These are phyloP conservation scores for Phyllosticta citribraziliensis DNA, from an alignment of 2,329 filamentous ascomycete genomes.

Conservation along the genomic window DNA sequence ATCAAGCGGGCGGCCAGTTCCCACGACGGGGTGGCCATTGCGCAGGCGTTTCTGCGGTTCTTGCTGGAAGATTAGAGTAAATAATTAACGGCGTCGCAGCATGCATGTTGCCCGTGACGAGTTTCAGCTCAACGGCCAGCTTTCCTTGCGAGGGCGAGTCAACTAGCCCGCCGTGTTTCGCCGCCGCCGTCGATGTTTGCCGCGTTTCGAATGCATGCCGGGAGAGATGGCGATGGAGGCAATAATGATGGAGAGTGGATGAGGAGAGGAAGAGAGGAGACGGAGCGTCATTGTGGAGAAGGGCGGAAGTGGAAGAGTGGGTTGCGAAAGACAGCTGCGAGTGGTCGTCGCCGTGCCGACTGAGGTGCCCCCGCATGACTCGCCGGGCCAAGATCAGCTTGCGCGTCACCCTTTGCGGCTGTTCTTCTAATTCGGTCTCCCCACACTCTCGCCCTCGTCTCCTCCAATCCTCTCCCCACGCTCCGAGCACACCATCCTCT, in stretches of 20 bases:
- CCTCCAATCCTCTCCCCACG: neutral
- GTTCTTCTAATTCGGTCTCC: conserved; percentile 2
- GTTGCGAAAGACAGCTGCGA: too few relatives aligned
- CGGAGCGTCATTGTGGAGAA: neutral
- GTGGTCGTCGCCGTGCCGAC: neutral
- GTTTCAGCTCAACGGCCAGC: neutral
- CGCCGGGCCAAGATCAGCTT: neutral
- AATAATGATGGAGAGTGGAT: neutral
- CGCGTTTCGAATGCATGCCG: neutral
- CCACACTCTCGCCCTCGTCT: conserved; percentile 7
- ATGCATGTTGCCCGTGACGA: neutral
- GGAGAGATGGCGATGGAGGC: neutral
- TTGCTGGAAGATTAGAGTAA: conserved; percentile 44
- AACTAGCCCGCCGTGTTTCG: neutral
- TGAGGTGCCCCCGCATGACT: neutral
- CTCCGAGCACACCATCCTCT: neutral
- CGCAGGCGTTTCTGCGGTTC: conserved; percentile 66
- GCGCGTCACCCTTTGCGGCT: neutral
- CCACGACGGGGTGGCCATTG: conserved; percentile 74
- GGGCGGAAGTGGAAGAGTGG: too few relatives aligned
- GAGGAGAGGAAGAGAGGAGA: too few relatives aligned
- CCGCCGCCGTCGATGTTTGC: neutral
- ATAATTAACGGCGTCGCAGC: neutral
- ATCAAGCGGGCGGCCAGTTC: conserved; percentile 53
- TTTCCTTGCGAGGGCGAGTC: neutral